phyloP scores from a whole-genome alignment of 23 red algal genomes.

The Chondrus crispus region DNA sequence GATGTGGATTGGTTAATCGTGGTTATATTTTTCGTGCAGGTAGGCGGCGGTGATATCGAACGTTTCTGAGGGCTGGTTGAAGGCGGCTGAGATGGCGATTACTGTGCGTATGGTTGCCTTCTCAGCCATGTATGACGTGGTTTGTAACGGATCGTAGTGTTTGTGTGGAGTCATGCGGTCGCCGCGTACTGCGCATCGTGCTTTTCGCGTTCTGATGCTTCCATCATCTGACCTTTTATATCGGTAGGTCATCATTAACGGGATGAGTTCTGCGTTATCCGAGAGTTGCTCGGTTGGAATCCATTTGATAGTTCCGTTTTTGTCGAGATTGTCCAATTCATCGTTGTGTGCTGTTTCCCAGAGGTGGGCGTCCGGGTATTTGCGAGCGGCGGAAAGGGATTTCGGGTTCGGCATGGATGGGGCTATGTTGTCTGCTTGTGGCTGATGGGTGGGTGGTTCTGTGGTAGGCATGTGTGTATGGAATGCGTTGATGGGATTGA shows the following conservation, averaged over 20 bases:
- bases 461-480: too few relatives aligned
- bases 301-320: conserved; percentile 8
- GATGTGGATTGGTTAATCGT: too few relatives aligned
- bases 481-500: neutral
- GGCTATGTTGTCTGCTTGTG: too few relatives aligned
- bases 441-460: too few relatives aligned
- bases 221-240: neutral
- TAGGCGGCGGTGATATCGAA: too few relatives aligned
- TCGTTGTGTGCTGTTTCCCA: conserved; percentile 13
- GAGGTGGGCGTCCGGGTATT: neutral
- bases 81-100: too few relatives aligned
- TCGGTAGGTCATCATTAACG: neutral
- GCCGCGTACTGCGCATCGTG: neutral
- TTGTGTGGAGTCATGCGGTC: neutral
- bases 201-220: neutral
- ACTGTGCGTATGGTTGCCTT: too few relatives aligned
- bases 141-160: neutral
- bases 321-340: conserved; percentile 20
- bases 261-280: neutral
- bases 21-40: too few relatives aligned
- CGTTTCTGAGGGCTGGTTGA: too few relatives aligned
- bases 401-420: too few relatives aligned
- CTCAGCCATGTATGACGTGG: neutral
- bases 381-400: neutral
- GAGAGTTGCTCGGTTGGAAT: neutral